Evolutionary conservation across 257 asterid genomes (phyloP), one percentile per base, ranked within the genome.

Genomic region (Paraleonurus japonicus): DNA sequence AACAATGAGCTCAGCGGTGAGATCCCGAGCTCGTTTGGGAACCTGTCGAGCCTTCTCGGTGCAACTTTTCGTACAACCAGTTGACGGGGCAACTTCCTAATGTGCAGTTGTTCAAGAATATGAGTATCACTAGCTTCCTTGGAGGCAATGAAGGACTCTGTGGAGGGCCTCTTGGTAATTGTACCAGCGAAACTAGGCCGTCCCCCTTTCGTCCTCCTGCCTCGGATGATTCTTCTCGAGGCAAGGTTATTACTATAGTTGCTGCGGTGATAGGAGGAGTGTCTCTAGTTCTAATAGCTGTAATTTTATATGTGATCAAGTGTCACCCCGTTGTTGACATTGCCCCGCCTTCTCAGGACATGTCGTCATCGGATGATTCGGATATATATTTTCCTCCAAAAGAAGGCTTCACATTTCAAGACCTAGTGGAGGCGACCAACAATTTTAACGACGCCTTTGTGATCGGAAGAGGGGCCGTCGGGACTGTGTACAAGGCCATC

Each of bases 361-460:
- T 17, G 1, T 65, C 87, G 0, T 65, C 87, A 0, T 81, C 95
- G 17, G 63, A 68, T 4, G 86, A 82, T 62, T 87, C 96, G 0
- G 97, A 93, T 48, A 90, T 93, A 2, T 93, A 93, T 74, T 93
- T 93, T 58, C 96, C 89, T 71, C 97, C 98, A 0, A 88, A 86
- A 71, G 98, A 93, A 54, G 98, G 97, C 63, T 93, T 93, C 85
- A 87, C 89, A 32, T 87, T 93, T 54, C 96, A 87, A 23, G 98
- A 93, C 69, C 83, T 93, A 59, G 86, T 93, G n/a, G 97, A 87
- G 83, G 97, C 98, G 8, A 93, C 98, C 3, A 75, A 81, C 75
- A 86, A 87, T 78, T 93, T 93, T 61, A 82, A 93, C 39, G 98
- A 90, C 12, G 13, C 76, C 26, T 88, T 78, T 54, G 90, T 90